Evolutionary conservation across 176 grass and related monocot genomes (phyloP), one percentile per base, ranked within the genome.

Genomic region (Saccharum officinarum): DNA sequence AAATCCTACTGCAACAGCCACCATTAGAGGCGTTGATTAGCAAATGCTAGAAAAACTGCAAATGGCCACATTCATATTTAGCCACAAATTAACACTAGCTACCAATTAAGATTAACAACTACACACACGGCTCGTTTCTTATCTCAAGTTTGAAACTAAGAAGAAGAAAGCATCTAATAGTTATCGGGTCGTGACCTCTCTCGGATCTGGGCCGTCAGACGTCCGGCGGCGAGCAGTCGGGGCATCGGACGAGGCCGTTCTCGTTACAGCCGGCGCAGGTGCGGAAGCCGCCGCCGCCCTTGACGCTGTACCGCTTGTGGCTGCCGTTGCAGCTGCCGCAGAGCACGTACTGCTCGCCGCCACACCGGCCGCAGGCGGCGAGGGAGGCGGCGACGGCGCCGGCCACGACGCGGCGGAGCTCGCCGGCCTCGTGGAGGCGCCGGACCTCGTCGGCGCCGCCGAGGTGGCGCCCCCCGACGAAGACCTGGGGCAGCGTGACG

Each of bases 171-270:
- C 55, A 69, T 87, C 34, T 80, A 83, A 36, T 42, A 55, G 42
- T 63, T 62, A 65, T 65, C 57, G 55, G 81, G 79, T 69, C 17
- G 78, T 65, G 52, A 84, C 92, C 78, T 83, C 78, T 83, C 83
- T 83, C 42, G 60, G 75, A 86, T 83, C 85, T 69, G 61, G 87
- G 64, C 80, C 79, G 3, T 82, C 87, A 92, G 74, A 66, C 78
- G 78, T 80, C 82, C 52, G 92, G 75, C 66, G 87, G 84, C 70
- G 81, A 90, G 92, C 90, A 92, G 55, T 87, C 85, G 5, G 94
- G 93, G 88, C 97, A 99, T 12, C 94, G 94, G 73, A 99, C 91
- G 83, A 99, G 88, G 55, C 97, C 97, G 77, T 99, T 99, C 87
- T 96, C 97, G 89, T 99, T 99, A 81, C 97, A 99, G 31, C 84